Percentiles rank a stretch among this genome's conserved stretches.
Evolutionary conservation across 2,329 filamentous ascomycete species (phyloP).

Genomic region (Aureobasidium sp.): DNA sequence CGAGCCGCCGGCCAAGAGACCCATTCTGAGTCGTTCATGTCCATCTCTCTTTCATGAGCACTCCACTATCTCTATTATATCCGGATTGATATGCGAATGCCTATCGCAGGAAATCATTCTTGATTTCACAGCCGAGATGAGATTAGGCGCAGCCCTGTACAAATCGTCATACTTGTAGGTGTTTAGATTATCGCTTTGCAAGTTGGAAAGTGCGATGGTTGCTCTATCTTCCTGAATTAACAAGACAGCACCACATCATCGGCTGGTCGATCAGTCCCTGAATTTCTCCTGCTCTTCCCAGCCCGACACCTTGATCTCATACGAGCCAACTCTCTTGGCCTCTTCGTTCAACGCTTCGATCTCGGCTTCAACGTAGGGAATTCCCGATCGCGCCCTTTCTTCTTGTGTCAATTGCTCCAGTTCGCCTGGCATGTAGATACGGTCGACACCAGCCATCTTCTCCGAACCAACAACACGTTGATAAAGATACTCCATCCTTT

Average conservation of each 20-base stretch:
- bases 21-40: background rate
- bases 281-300: background rate
- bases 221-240: too few relatives aligned
- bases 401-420: constrained; percentile 46
- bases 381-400: constrained; percentile 37
- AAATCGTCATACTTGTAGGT: background rate
- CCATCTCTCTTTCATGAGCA: background rate
- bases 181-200: background rate
- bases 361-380: constrained; percentile 44
- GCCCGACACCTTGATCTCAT: constrained; percentile 7
- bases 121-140: background rate
- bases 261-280: background rate
- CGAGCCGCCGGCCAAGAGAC: background rate
- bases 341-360: constrained; percentile 44
- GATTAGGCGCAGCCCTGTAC: background rate
- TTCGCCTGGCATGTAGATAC: constrained; percentile 53
- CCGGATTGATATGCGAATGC: background rate
- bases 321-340: constrained; percentile 37
- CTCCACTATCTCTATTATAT: background rate
- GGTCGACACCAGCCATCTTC: constrained; percentile 47
- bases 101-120: background rate
- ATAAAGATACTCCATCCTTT: constrained; percentile 52
- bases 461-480: constrained; percentile 44
- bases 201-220: background rate
- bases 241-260: background rate